Evolutionary conservation across 305 asterid species (phyloP), one percentile per base, ranked within the genome.

Genomic region (Striga hermonthica): DNA sequence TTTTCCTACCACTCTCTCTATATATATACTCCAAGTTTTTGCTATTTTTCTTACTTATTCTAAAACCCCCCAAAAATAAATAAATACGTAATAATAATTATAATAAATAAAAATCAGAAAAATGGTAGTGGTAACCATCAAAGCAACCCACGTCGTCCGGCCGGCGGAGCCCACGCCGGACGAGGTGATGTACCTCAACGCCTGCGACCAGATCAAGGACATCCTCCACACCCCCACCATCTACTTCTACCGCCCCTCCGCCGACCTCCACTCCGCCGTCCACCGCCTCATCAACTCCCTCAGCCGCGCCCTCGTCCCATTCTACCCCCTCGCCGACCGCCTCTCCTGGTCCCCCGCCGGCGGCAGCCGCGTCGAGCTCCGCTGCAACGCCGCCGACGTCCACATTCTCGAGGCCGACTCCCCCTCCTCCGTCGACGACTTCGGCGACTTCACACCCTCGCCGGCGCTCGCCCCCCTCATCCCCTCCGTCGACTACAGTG

Each of bases 321-420:
- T 86, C 40, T 84, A 89, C 55, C 95, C 96, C 4, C 84, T 89
- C 56, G 92, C 96, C 14, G 96, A 95, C 3, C 75, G 96, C 48
- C 65, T 89, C 28, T 71, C 22, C 43, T 81, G 83, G 75, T 75
- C 82, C 34, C 77, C 68, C 38, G 78, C 78, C 10, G 96, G 91
- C 40, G 83, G 83, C 36, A 69, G 78, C 70, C 74, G 95, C 54
- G 71, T 89, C 4, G 89, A 83, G 82, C 81, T 89, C 6, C 82
- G 80, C 68, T 89, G 96, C 75, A 86, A 86, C 44, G 79, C 72
- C 15, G 76, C 79, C 39, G 95, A 95, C 1, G 92, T 83, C 4
- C 76, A 81, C 0, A 77, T 84, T 37, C 78, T 84, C 52, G 95
- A 89, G 41, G 95, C 89, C 7, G 85, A 83, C 48, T 60, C 86